Base-by-base conservation (phyloP, 768 basidiomycete species). In the Agrocybe chaxingu region DNA sequence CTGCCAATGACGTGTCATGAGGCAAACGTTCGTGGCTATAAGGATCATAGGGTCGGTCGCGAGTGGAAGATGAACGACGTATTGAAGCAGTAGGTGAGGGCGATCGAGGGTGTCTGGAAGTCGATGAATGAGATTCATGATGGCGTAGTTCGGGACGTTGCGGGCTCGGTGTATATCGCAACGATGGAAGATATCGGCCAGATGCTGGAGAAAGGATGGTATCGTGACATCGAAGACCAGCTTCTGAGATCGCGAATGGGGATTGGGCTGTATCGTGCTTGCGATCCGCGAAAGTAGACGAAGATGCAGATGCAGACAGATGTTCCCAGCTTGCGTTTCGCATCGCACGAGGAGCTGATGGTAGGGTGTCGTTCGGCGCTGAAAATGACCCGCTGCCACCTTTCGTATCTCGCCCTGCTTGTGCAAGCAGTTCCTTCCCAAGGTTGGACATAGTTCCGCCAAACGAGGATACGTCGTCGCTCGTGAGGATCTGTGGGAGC, bases 401-500 rank as follows among this genome's bases (percentile, higher is more conserved):
- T 24, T 24, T 24, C 24, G 24, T 16, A 16, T 16, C 16, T 16
- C 16, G 24, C 3, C 24, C 24, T 24, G 24, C 24, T 24, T 24
- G 24, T 24, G 24, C 24, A 24, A 3, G 24, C 3, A 37, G 11
- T 7, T 37, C 36, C 36, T 3, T 37, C 24, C 24, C 24, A 24
- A 24, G 24, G 24, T 24, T 24, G 24, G 24, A 24, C 24, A 24
- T 24, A 24, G 24, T 24, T 24, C 41, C 56, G 11, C 51, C 50
- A 45, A 68, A 58, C n/a, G 59, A 54, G 16, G 58, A 46, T 41
- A 64, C 66, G 19, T 54, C 49, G 12, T 61, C 59, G 42, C 66
- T 58, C 3, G 62, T 67, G 33, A 71, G 44, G n/a, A 63, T 54
- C 38, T 48, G 52, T 13, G 50, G 42, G 39, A 53, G 38, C 29